These are phyloP conservation scores for Suillus subaureus DNA, from an alignment of 768 basidiomycete species.

Conservation along the genomic window DNA sequence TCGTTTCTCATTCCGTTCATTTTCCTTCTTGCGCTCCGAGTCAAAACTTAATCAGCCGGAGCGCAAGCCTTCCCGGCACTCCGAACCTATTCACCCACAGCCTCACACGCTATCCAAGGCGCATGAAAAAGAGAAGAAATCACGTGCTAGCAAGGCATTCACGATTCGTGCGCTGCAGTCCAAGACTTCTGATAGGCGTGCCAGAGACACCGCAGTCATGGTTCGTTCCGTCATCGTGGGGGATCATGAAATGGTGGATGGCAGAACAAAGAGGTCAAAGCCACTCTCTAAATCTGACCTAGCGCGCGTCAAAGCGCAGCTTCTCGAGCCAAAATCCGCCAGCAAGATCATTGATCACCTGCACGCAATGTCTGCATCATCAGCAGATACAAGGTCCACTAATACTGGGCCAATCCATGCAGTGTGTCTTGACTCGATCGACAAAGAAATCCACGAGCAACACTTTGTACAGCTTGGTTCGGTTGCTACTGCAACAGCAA, in stretches of 20 bases:
- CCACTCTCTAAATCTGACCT: slow-evolving; percentile 52
- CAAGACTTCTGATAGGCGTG: slow-evolving; percentile 54
- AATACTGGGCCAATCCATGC: slow-evolving; percentile 66
- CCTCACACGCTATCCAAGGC: slow-evolving; percentile 33
- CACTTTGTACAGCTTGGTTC: slow-evolving; percentile 58
- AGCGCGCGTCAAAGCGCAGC: slow-evolving; percentile 65
- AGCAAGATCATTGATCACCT: slow-evolving; percentile 75
- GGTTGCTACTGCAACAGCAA: slow-evolving; percentile 51
- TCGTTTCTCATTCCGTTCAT: slow-evolving; percentile 53
- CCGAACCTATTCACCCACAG: slow-evolving; percentile 14
- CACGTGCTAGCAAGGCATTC: slow-evolving; percentile 37
- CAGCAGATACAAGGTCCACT: slow-evolving; percentile 14
- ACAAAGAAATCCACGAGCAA: slow-evolving; percentile 61
- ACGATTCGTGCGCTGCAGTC: slow-evolving; percentile 33
- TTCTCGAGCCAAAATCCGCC: slow-evolving; percentile 67
- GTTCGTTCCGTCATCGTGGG: slow-evolving; percentile 75
- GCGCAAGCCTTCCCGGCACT: slow-evolving; percentile 27
- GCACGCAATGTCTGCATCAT: slow-evolving; percentile 50
- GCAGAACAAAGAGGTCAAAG: slow-evolving; percentile 41
- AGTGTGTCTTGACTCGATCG: slow-evolving; percentile 67
- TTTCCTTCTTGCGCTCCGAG: slow-evolving; percentile 42
- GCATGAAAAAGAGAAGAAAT: slow-evolving; percentile 44
- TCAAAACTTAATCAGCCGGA: slow-evolving; percentile 32
- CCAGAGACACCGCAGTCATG: slow-evolving; percentile 62
- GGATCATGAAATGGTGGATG: slow-evolving; percentile 32